Evolutionary conservation across 345 rosid species (phyloP).

Genomic region (Gossypium ekmanianum): DNA sequence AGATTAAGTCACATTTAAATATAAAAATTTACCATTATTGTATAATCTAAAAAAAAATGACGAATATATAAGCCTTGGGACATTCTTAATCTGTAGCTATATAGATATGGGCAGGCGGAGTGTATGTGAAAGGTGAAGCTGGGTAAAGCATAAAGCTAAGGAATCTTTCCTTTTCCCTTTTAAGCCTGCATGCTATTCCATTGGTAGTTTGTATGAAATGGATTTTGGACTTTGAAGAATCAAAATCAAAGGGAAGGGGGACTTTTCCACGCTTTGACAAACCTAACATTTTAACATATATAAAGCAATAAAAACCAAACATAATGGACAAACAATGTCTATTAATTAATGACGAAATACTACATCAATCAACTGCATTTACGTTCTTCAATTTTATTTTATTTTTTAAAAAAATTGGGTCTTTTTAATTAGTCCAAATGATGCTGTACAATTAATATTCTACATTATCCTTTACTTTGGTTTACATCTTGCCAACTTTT

Average conservation of each 20-base stretch:
- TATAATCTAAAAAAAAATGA: no score
- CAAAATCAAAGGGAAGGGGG: background rate
- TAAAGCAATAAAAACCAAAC: background rate
- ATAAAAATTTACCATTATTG: no score
- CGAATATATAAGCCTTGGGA: no score
- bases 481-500: background rate
- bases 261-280: background rate
- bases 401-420: no score
- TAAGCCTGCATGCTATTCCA: background rate
- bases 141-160: no score
- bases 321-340: background rate
- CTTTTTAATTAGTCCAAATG: no score
- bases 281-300: background rate
- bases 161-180: background rate
- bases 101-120: no score
- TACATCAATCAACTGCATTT: background rate
- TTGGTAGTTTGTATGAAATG: background rate
- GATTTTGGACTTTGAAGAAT: background rate
- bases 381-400: background rate
- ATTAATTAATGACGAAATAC: no score
- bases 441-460: background rate
- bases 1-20: no score
- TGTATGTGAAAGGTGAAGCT: no score
- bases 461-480: background rate
- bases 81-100: no score